Evolutionary conservation across 1,284 basidiomycete species (phyloP).

Genomic region (Rhodotorula sp.): DNA sequence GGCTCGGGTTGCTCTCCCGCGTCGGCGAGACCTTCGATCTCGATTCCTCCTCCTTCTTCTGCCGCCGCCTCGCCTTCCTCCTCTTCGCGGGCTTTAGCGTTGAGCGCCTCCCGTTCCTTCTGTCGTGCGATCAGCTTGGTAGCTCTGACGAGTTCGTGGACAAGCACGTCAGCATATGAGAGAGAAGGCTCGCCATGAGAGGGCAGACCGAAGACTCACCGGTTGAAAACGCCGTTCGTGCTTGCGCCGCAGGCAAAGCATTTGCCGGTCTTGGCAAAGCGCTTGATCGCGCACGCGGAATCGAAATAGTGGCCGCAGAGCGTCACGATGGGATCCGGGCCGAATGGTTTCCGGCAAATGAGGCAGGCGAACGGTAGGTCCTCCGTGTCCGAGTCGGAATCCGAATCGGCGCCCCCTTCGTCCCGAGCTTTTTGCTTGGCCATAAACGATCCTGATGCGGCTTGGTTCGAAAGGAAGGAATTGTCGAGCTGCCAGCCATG

Average conservation of each 20-base stretch:
- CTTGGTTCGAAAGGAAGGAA: constrained; percentile 46
- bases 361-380: constrained; percentile 97
- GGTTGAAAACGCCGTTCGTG: constrained; percentile 92
- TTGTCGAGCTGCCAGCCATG: constrained; percentile 95
- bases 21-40: constrained; percentile 43
- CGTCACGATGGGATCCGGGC: constrained; percentile 89
- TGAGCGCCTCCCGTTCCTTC: constrained; percentile 38
- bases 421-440: constrained; percentile 40
- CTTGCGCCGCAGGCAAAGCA: constrained; percentile 91
- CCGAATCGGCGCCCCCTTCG: constrained; percentile 56
- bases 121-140: constrained; percentile 40
- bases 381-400: constrained; percentile 66
- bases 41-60: constrained; percentile 35
- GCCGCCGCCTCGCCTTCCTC: constrained; percentile 26
- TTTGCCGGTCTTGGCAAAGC: constrained; percentile 90
- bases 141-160: constrained; percentile 26
- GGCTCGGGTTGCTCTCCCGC: not conserved
- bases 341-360: constrained; percentile 91
- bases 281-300: constrained; percentile 56
- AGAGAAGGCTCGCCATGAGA: constrained; percentile 22
- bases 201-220: constrained; percentile 55
- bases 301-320: constrained; percentile 98
- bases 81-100: constrained; percentile 28
- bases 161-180: too few relatives aligned
- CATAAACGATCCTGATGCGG: constrained; percentile 39